Conservation (phyloP, 192 early-diverging fungal species). For the Rhizophagus clarus region DNA sequence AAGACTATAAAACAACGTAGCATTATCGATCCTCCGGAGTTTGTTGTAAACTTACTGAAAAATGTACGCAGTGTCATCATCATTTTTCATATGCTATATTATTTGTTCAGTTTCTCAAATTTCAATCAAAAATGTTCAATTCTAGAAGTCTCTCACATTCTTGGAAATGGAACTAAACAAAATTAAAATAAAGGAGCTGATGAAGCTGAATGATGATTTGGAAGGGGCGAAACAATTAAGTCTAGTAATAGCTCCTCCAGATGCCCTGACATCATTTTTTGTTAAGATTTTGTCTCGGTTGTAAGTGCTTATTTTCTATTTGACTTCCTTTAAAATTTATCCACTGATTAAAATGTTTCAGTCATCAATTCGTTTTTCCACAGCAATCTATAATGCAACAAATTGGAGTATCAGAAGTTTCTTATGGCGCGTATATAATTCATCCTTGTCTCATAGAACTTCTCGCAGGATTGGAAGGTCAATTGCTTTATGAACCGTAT, state of each 20-base stretch:
- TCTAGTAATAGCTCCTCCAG: constrained; percentile 14
- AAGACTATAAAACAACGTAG: neutral
- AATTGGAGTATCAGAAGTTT: constrained; percentile 21
- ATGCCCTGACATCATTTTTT: constrained; percentile 12
- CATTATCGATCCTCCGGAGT: constrained; percentile 23
- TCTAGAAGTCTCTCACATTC: constrained; percentile 7
- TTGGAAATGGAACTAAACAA: constrained; percentile 23
- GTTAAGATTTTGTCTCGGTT: constrained; percentile 23
- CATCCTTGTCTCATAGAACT: constrained; percentile 29
- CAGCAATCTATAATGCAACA: constrained; percentile 29
- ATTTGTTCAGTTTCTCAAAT: constrained; percentile 1
- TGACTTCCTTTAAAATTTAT: constrained; percentile 10
- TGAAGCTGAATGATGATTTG: constrained; percentile 23
- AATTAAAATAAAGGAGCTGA: constrained; percentile 31
- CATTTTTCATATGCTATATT: neutral
- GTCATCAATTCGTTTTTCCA: constrained; percentile 21
- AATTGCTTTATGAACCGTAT: constrained; percentile 12
- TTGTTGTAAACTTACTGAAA: constrained; percentile 19
- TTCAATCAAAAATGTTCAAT: constrained; percentile 15
- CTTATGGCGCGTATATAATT: constrained; percentile 25
- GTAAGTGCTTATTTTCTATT: constrained; percentile 23
- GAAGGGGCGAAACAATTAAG: constrained; percentile 10
- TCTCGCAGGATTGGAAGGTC: constrained; percentile 17
- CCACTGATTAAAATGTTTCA: constrained; percentile 23
- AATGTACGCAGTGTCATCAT: constrained; percentile 15